A percentile compares a stretch with the other conserved stretches of the same genome.
Evolutionary conservation across 2,329 filamentous ascomycete species (phyloP).

Genomic region (Sporothrix variecibatus): DNA sequence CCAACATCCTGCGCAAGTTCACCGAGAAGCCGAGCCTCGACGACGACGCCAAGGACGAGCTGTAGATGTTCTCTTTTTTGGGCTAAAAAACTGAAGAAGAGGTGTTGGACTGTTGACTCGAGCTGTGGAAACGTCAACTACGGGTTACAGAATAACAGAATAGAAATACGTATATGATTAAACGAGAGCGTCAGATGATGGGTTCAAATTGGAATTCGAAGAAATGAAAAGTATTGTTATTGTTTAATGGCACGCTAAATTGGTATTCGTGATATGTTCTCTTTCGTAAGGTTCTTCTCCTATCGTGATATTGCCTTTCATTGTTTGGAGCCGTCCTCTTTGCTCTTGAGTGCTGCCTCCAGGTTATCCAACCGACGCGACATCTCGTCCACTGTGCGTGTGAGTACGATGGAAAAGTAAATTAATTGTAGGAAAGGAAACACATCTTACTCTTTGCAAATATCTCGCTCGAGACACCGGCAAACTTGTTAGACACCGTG

Average conservation of each 20-base stretch:
- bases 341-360: conserved; percentile 68
- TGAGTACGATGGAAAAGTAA: not conserved
- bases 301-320: not conserved
- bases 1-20: conserved; percentile 85
- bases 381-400: conserved; percentile 83
- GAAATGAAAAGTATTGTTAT: not conserved
- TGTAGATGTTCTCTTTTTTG: conserved; percentile 54
- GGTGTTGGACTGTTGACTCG: not conserved
- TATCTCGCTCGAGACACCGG: conserved; percentile 80
- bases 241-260: not conserved
- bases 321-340: conserved; percentile 39
- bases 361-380: conserved; percentile 80
- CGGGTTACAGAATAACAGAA: conserved; percentile 34
- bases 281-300: too few species aligned
- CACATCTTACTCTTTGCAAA: conserved; percentile 76
- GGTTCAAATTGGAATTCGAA: not conserved
- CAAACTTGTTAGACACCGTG: conserved; percentile 82
- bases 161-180: conserved; percentile 5
- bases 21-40: conserved; percentile 56
- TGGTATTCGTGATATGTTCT: not conserved
- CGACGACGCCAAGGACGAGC: conserved; percentile 64
- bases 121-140: not conserved
- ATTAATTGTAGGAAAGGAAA: not conserved
- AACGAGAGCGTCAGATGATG: not conserved
- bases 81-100: not conserved